Evolutionary conservation across 225 moss, liverwort and hornwort species (phyloP).

Genomic region (Anthoceros angustus): DNA sequence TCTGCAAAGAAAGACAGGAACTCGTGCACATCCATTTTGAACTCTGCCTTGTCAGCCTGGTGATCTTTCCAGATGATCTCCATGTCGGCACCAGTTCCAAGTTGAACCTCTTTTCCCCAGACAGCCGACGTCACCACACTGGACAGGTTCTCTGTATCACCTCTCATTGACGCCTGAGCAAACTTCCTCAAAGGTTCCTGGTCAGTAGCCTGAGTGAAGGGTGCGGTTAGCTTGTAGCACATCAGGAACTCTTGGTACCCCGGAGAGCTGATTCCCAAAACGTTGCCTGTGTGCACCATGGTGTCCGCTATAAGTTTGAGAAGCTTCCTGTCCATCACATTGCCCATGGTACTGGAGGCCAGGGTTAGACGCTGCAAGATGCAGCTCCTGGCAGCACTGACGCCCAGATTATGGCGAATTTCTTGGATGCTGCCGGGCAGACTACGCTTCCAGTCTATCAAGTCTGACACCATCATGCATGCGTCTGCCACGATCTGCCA

Average conservation of each 20-base stretch:
- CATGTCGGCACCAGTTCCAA: background rate
- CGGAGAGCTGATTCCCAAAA: background rate
- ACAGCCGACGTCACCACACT: background rate
- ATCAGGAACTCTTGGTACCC: background rate
- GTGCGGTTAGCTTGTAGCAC: background rate
- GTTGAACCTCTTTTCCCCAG: background rate
- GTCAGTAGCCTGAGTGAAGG: conserved; percentile 1
- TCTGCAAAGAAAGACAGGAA: background rate
- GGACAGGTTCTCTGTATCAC: background rate
- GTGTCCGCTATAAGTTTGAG: background rate
- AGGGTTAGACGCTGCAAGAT: background rate
- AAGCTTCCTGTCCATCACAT: background rate
- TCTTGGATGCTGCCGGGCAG: background rate
- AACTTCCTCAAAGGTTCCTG: background rate
- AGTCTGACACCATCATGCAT: background rate
- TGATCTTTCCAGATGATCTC: background rate
- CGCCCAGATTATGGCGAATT: background rate
- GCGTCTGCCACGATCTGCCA: background rate
- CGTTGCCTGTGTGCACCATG: conserved; percentile 1
- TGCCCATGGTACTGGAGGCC: background rate
- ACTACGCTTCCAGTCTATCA: background rate
- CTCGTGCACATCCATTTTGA: background rate
- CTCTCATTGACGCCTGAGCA: background rate
- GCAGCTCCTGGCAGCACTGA: background rate
- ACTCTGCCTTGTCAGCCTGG: background rate